A percentile compares a stretch with the other conserved stretches of the same genome.
These are phyloP conservation scores for Jamesozyma spencerorum DNA, from an alignment of 805 yeast species.

Conservation along the genomic window DNA sequence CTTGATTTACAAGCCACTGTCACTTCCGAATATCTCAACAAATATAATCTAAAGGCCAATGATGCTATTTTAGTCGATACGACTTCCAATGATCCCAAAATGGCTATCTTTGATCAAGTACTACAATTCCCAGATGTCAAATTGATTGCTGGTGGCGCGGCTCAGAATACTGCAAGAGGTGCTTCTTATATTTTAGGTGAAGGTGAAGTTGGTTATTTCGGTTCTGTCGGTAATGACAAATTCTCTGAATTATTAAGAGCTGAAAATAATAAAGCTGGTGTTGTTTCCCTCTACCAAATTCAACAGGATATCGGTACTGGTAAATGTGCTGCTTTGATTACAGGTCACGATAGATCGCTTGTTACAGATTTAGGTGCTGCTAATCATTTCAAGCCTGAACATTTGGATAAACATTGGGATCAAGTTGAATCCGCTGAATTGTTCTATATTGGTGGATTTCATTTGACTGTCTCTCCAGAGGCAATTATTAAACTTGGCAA, in stretches of 20 bases:
- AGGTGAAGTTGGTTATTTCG: slow-evolving; percentile 82
- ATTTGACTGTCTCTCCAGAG: slow-evolving; percentile 92
- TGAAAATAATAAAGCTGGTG: slow-evolving; percentile 86
- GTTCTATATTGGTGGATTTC: slow-evolving; percentile 98
- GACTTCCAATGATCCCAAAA: slow-evolving; percentile 62
- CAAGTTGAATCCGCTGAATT: slow-evolving; percentile 69
- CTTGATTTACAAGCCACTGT: slow-evolving; percentile 79
- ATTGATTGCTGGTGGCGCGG: slow-evolving; percentile 97
- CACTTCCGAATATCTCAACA: slow-evolving; percentile 55
- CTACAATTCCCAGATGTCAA: slow-evolving; percentile 50
- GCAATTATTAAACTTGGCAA: slow-evolving; percentile 84
- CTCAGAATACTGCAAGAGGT: slow-evolving; percentile 97
- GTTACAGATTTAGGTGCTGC: slow-evolving; percentile 98
- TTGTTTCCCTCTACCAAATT: slow-evolving; percentile 75
- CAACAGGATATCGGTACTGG: slow-evolving; percentile 79
- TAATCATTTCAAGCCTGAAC: slow-evolving; percentile 86
- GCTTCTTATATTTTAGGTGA: slow-evolving; percentile 86
- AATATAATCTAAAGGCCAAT: slow-evolving; percentile 78
- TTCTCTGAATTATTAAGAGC: slow-evolving; percentile 69
- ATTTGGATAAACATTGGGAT: slow-evolving; percentile 81
- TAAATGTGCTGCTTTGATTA: slow-evolving; percentile 93
- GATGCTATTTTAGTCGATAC: slow-evolving; percentile 73
- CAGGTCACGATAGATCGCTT: slow-evolving; percentile 80
- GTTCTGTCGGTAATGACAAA: slow-evolving; percentile 90
- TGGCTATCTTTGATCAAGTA: slow-evolving; percentile 79